Percentiles rank a stretch among this genome's conserved stretches.
These are phyloP conservation scores for Aspergillus asperescens DNA, from an alignment of 495 filamentous ascomycete genomes.

Conservation along the genomic window DNA sequence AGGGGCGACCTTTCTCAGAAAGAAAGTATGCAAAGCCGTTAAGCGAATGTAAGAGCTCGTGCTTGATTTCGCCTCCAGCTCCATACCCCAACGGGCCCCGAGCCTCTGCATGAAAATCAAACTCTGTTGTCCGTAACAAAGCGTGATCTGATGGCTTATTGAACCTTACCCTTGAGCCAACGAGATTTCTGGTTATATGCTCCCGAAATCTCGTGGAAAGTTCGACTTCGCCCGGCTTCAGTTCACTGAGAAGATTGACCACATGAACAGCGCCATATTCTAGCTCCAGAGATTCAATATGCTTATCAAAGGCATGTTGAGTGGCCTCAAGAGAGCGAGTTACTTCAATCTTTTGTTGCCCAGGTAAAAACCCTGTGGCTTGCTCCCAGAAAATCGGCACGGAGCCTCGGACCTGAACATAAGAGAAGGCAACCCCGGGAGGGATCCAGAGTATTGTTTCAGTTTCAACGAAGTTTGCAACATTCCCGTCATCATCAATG, in stretches of 20 bases:
- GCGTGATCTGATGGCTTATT: constrained; percentile 53
- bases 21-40: constrained; percentile 88
- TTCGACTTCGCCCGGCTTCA: constrained; percentile 77
- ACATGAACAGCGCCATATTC: constrained; percentile 87
- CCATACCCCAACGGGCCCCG: constrained; percentile 84
- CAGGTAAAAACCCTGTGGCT: constrained; percentile 75
- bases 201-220: constrained; percentile 71
- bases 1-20: constrained; percentile 51
- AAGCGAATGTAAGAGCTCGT: constrained; percentile 66
- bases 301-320: constrained; percentile 90
- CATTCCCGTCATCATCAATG: constrained; percentile 95
- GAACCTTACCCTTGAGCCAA: constrained; percentile 47
- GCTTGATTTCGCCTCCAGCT: constrained; percentile 70
- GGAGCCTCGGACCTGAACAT: constrained; percentile 85
- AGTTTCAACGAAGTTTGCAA: constrained; percentile 83
- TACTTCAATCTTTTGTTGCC: constrained; percentile 90
- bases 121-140: constrained; percentile 73
- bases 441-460: constrained; percentile 67
- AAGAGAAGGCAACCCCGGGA: constrained; percentile 77
- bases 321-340: constrained; percentile 87
- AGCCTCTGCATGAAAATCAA: constrained; percentile 93
- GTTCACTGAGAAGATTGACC: constrained; percentile 83
- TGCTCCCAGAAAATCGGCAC: constrained; percentile 99
- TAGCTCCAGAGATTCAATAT: constrained; percentile 76
- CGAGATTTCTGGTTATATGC: constrained; percentile 64